These are phyloP conservation scores for Trichoderma koningiopsis DNA, from an alignment of 2,329 filamentous ascomycete genomes.

Conservation along the genomic window DNA sequence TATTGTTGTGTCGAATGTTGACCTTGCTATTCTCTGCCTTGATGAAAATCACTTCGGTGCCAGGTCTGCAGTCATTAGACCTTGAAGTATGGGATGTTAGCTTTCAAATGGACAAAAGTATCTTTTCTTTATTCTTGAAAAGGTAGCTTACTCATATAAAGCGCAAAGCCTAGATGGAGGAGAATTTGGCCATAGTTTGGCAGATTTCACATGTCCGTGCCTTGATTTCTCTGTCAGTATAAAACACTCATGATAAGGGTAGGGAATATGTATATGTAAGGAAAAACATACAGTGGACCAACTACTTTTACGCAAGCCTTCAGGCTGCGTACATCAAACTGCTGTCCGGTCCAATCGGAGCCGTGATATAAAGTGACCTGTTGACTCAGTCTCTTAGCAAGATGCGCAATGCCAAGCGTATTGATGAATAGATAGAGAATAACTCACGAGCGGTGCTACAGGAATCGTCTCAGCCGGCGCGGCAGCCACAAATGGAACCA, in stretches of 20 bases:
- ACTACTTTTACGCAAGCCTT: conserved; percentile 3
- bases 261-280: too few relatives aligned
- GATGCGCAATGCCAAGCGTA: neutral
- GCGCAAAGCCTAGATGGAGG: neutral
- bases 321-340: neutral
- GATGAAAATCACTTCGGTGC: neutral
- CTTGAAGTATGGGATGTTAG: neutral
- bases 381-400: neutral
- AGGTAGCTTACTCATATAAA: neutral
- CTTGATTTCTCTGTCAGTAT: neutral
- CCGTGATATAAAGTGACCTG: conserved; percentile 6
- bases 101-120: neutral
- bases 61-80: neutral
- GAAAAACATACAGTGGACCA: neutral
- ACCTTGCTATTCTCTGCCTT: neutral
- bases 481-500: neutral
- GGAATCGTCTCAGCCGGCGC: neutral
- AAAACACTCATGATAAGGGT: neutral
- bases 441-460: conserved; percentile 3
- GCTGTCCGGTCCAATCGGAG: neutral
- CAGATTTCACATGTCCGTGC: neutral
- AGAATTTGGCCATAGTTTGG: neutral
- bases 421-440: neutral
- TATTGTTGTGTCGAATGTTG: conserved; percentile 2
- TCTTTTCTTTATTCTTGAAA: neutral